phyloP scores from a whole-genome alignment of 2,329 filamentous ascomycete genomes.

The Tolypocladium endophyticum region DNA sequence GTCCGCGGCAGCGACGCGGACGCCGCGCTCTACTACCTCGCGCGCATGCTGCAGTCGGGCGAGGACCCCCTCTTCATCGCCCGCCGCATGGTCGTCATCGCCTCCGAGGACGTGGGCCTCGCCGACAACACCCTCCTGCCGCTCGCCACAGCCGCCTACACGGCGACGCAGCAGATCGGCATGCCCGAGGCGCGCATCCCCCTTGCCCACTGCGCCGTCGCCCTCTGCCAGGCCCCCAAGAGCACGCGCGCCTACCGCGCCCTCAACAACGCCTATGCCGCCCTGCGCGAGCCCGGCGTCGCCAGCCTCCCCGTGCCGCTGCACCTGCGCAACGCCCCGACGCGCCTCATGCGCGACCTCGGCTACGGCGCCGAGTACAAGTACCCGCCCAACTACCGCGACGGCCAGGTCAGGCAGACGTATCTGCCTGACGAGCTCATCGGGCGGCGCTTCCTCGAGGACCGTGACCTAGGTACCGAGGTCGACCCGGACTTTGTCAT shows the following conservation, averaged over 20 bases:
- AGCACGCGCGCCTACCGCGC: constrained; percentile 79
- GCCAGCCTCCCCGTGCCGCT: constrained; percentile 74
- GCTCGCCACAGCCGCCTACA: constrained; percentile 77
- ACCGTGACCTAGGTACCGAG: constrained; percentile 66
- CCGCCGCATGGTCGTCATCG: constrained; percentile 85
- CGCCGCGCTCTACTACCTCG: constrained; percentile 87
- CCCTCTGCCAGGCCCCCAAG: constrained; percentile 72
- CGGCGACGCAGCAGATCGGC: constrained; percentile 83
- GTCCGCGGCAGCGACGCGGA: constrained; percentile 80
- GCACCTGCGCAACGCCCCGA: constrained; percentile 87
- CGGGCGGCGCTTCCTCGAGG: constrained; percentile 67
- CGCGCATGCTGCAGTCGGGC: constrained; percentile 88
- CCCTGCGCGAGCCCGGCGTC: constrained; percentile 72
- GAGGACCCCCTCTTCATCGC: constrained; percentile 92
- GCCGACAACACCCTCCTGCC: constrained; percentile 77
- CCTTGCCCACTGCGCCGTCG: constrained; percentile 76
- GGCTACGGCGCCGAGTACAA: constrained; percentile 90
- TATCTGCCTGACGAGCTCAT: constrained; percentile 74
- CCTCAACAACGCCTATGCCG: constrained; percentile 68
- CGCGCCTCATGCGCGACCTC: constrained; percentile 83
- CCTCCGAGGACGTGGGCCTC: constrained; percentile 85
- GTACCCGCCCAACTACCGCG: constrained; percentile 83
- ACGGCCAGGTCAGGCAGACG: constrained; percentile 74
- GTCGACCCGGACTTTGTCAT: constrained; percentile 59
- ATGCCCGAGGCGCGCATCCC: constrained; percentile 93